These are phyloP conservation scores for bread wheat (Triticum aestivum) DNA, from an alignment of 176 grass and related monocot genomes.

Conservation along the genomic window IWGSC_CS_RefSeq_v2.1 NC_057795.1:644767989-644768488, in stretches of 20 bases:
- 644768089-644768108: conserved; percentile 65
- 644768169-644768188: background rate
- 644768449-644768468: too few relatives aligned
- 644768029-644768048: too few relatives aligned
- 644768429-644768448: too few relatives aligned
- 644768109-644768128: conserved; percentile 59
- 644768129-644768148: background rate
- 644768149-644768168: background rate
- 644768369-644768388: too few relatives aligned
- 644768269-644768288: background rate
- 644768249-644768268: background rate
- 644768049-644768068: too few relatives aligned
- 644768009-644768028: too few relatives aligned
- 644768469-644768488: too few relatives aligned
- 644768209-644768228: background rate
- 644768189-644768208: background rate
- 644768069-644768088: too few relatives aligned
- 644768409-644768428: too few relatives aligned
- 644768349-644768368: too few relatives aligned
- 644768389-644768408: too few relatives aligned
- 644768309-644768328: conserved; percentile 11
- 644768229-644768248: background rate
- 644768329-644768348: background rate
- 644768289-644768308: conserved; percentile 7
- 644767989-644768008: too few relatives aligned